Base-by-base conservation (phyloP, 495 filamentous ascomycete species). In the Penicillium waksmanii region DNA sequence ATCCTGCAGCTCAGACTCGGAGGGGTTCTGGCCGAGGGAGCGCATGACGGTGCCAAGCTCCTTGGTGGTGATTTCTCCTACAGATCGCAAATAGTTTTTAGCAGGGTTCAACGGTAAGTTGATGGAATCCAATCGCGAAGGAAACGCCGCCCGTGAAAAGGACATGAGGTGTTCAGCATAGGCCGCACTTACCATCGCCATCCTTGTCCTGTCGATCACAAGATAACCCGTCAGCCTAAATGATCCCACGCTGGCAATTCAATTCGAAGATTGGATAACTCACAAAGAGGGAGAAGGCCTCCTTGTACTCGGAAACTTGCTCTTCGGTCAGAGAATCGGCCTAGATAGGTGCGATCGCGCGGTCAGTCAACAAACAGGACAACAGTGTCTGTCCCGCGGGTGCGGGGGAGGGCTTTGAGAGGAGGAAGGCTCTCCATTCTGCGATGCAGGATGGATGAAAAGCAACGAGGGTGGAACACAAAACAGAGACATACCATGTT, bases 281-380 rank as follows among this genome's bases (percentile, higher is more conserved):
- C 85, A 98, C 95, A 78, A 98, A 98, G 38, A 98, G 89, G 75
- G 95, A 98, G 83, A 98, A 98, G 48, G 95, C 95, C 82, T 98
- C 96, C 89, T 98, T 98, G 81, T 98, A 98, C 82, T 98, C 95
- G 74, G 94, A 97, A 68, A 98, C 94, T 85, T 98, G 95, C 80
- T 98, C 95, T 84, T 98, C 95, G 67, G 95, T 97, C 64, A 98
- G 86, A 73, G 91, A 89, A 74, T 96, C 91, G 74, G 91, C 91
- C 91, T 95, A 71, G 67, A 58, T 19, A 23, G 17, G 10, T 62
- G 57, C 55, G 57, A 62, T 63, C 66, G 65, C 65, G 69, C 65
- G 55, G 61, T 69, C 60, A 69, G 70, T 23, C 44, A 60, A 46
- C 58, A 12, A 65, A 35, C 61, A 57, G 51, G 56, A 60, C 57